Evolutionary conservation across 768 basidiomycete species (phyloP), one percentile per base, ranked within the genome.

Genomic region (Boletus speciosus): DNA sequence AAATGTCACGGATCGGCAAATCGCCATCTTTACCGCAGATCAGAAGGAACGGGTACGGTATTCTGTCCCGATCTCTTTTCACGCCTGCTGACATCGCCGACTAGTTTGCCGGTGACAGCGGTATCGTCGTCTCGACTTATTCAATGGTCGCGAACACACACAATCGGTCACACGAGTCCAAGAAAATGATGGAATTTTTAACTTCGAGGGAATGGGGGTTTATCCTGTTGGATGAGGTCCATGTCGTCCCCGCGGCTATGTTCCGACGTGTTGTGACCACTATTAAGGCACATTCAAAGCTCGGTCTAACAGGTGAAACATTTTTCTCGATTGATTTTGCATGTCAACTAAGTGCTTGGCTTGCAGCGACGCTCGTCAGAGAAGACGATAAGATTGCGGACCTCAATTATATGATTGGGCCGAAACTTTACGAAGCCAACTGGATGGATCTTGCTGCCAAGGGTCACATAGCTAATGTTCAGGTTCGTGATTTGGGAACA

Each of bases 361-460:
- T 34, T 39, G 31, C 66, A 96, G 97, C 97, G 4, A 99, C 97
- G 3, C 85, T 99, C 39, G 97, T 99, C 25, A 89, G 97, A 55
- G 97, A 99, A 73, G 97, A 99, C 66, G 97, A 99, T 71, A 98
- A 98, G 76, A 98, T 99, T 65, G 88, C 89, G 15, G 97, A 99
- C 73, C 77, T 99, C 52, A 98, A 98, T 68, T 99, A 98, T 66
- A 91, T 98, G 86, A 98, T 99, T 70, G 97, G 97, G 7, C 97
- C 97, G 10, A 99, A 99, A 73, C 80, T 99, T 31, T 99, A 99
- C 67, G 97, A 99, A 73, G 97, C 97, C 5, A 99, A 99, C 69
- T 99, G 97, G 97, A 98, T 99, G 96, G 97, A 99, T 71, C 84
- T 99, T 61, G 97, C 97, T 49, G 93, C 93, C 56, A 98, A 98